These are phyloP conservation scores for Luzula sylvatica DNA, from an alignment of 176 grass and related monocot genomes.

Conservation along the genomic window DNA sequence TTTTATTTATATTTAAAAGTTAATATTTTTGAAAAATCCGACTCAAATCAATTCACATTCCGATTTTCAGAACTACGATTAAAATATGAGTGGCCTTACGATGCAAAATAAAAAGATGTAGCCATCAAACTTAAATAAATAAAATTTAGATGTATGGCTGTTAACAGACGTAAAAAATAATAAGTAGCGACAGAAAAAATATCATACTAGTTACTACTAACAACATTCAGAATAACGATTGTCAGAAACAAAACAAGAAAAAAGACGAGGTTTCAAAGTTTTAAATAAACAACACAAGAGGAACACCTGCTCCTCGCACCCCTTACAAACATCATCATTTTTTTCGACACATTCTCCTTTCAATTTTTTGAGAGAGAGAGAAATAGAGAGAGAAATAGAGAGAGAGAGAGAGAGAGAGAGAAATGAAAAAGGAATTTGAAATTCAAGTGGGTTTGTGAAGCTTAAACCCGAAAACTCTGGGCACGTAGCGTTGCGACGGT, in stretches of 20 bases:
- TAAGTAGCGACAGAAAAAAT: too few relatives aligned
- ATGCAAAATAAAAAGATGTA: too few relatives aligned
- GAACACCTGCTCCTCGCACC: constrained; percentile 2
- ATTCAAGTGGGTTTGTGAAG: constrained; percentile 72
- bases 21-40: too few relatives aligned
- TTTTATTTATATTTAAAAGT: too few relatives aligned
- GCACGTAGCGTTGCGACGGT: constrained; percentile 62
- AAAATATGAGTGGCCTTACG: too few relatives aligned
- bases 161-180: too few relatives aligned
- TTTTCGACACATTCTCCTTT: not conserved
- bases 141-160: too few relatives aligned
- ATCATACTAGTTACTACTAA: constrained; percentile 13
- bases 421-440: too few relatives aligned
- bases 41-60: too few relatives aligned
- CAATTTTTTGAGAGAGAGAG: not conserved
- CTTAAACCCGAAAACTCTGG: constrained; percentile 84
- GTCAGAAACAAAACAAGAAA: not conserved
- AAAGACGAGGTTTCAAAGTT: not conserved
- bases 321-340: constrained; percentile 5
- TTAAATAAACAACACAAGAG: constrained; percentile 21
- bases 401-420: constrained; percentile 7
- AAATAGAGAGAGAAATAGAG: constrained; percentile 7
- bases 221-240: constrained; percentile 16
- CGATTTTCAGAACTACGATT: too few relatives aligned
- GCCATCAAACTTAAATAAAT: too few relatives aligned